Percentiles rank a stretch among this genome's conserved stretches.
phyloP scores from a whole-genome alignment of 345 rosid genomes.

The Populus pruinosa region DNA sequence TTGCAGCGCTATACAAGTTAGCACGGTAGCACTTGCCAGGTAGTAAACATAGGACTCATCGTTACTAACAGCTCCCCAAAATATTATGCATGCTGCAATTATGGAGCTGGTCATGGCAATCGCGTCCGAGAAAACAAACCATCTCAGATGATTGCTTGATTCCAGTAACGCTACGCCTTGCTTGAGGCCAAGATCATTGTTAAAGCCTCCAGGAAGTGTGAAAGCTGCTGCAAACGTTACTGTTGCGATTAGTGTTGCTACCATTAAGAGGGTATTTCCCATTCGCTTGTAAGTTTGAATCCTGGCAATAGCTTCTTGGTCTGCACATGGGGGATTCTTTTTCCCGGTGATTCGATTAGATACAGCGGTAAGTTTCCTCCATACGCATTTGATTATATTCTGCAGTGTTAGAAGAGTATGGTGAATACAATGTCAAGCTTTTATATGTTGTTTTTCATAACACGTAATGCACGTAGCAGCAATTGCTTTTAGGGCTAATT shows the following conservation, averaged over 20 bases:
- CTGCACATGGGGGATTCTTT: not conserved
- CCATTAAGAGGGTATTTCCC: not conserved
- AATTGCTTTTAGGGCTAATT: no score
- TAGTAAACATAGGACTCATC: conserved; percentile 2
- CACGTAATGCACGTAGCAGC: no score
- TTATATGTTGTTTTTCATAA: not conserved
- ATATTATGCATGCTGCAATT: not conserved
- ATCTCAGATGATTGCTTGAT: not conserved
- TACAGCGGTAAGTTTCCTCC: not conserved
- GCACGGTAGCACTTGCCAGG: not conserved
- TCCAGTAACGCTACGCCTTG: not conserved
- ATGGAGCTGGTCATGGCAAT: conserved; percentile 7
- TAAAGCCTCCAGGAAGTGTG: not conserved
- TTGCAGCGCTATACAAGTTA: not conserved
- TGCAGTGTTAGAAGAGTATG: not conserved
- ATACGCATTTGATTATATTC: not conserved
- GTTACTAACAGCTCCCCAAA: not conserved
- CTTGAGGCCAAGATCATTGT: not conserved
- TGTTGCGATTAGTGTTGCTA: conserved; percentile 1
- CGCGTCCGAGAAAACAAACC: not conserved
- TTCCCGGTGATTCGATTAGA: not conserved
- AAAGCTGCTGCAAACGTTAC: not conserved
- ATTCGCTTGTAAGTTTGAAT: not conserved
- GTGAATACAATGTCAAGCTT: no score
- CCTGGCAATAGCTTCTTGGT: not conserved